Evolutionary conservation across 352 stramenopile species (phyloP), one percentile per base, ranked within the genome.

Genomic region (Phytophthora hybrid): DNA sequence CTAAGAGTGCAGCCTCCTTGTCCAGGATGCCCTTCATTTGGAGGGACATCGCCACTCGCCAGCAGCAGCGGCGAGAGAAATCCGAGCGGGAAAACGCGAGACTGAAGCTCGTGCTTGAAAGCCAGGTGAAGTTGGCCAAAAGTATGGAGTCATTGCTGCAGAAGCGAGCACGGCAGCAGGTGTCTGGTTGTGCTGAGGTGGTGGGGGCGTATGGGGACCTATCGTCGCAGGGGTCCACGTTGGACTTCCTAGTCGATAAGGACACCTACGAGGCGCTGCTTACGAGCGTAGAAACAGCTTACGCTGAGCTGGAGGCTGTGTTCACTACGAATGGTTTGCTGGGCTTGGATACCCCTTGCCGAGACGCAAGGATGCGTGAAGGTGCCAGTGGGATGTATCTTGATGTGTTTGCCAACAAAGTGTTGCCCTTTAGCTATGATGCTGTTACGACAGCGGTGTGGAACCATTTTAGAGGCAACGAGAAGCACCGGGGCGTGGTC

Each of bases 41-140:
- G 83, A 67, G 82, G 19, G 74, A 78, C 32, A 83, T 90, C 34
- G 81, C 79, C 13, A 82, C 69, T 52, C 68, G 75, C 10, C 82
- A 90, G 66, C 76, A 79, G 13, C 74, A 83, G 19, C 78, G 81
- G 59, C 73, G 75, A 53, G 73, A 79, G 14, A 78, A 80, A 19
- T 74, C 78, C 13, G 78, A 88, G 66, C 76, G 78, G 4, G 82
- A 90, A 69, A 89, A 89, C 66, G 78, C 79, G 16, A 80, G 76
- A 16, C 73, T 89, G 7, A 84, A 84, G 13, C 53, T 83, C 16
- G 67, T 84, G 21, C 68, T 90, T 18, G 78, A 87, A 44, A 75
- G 81, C n/a, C 83, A 89, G 32, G 74, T 87, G 52, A 81, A 84
- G 52, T 59, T 88, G 51, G 83, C 83, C 4, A 79, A 78, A 29